Conservation (phyloP, 176 grass and related monocot genomes). For the Aegilops umbellulata region DNA sequence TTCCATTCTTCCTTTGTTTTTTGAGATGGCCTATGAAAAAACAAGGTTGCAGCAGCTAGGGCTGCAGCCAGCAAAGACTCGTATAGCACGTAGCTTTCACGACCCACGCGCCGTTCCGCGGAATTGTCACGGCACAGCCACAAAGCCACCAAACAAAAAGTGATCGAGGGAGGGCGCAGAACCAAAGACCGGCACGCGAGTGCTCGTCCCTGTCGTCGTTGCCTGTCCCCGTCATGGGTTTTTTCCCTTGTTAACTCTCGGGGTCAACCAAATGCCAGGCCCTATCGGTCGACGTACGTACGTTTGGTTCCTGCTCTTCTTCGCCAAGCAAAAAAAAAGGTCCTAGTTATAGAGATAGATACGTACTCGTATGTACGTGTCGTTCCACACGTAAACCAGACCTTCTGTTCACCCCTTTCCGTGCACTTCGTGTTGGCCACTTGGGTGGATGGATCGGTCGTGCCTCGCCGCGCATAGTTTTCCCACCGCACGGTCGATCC, state of each 20-base stretch:
- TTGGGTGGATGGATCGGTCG: background rate
- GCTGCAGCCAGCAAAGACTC: background rate
- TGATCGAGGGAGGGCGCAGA: background rate
- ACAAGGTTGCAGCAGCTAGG: background rate
- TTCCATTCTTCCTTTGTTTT: no score
- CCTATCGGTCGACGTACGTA: background rate
- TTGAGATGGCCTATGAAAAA: background rate
- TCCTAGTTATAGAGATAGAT: no score
- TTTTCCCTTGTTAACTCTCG: background rate
- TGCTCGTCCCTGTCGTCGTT: conserved; percentile 19
- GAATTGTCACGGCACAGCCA: background rate
- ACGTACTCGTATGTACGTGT: no score
- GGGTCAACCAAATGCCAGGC: conserved; percentile 1
- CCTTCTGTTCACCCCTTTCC: background rate
- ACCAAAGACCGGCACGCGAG: conserved; percentile 27
- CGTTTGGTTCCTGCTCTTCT: background rate
- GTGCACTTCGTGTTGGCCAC: background rate
- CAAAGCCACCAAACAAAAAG: background rate
- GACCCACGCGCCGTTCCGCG: background rate
- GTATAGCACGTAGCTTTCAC: conserved; percentile 2
- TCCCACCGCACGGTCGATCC: background rate
- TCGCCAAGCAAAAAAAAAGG: background rate
- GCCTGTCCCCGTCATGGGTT: background rate
- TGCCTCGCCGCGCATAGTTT: background rate
- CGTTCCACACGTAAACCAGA: background rate